A percentile compares a stretch with the other conserved stretches of the same genome.
Evolutionary conservation across 139 green algal genomes (phyloP).

Genomic region (Volvox africanus): DNA sequence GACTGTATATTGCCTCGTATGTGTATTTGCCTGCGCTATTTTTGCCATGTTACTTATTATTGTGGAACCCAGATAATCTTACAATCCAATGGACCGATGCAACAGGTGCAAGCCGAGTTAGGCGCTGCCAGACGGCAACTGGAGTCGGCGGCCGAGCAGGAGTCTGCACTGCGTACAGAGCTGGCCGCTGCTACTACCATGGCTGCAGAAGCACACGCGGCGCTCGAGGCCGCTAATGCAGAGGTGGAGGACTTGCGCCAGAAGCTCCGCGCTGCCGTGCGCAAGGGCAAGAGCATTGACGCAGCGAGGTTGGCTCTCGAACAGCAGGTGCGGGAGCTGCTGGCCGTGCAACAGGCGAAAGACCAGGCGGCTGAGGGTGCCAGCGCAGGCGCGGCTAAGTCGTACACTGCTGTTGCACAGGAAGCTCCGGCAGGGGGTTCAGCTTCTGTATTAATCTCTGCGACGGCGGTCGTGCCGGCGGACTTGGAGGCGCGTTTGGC

Average conservation of each 20-base stretch:
- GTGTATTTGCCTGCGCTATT: too few relatives aligned
- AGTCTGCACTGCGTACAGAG: conserved; percentile 14
- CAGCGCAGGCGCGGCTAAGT: not conserved
- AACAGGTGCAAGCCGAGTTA: conserved; percentile 5
- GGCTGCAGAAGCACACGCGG: not conserved
- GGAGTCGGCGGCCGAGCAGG: conserved; percentile 4
- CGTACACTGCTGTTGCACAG: not conserved
- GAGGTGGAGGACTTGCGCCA: conserved; percentile 51
- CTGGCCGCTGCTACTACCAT: not conserved
- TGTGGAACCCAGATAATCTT: too few relatives aligned
- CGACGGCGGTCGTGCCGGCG: not conserved
- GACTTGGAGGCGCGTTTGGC: conserved; percentile 1
- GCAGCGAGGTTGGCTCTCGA: conserved; percentile 7
- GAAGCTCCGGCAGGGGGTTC: not conserved
- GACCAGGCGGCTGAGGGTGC: not conserved
- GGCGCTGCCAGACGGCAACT: not conserved
- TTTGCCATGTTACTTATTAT: too few relatives aligned
- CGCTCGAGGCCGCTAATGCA: not conserved
- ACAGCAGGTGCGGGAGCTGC: conserved; percentile 35
- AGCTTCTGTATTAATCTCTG: not conserved
- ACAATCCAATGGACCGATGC: too few relatives aligned
- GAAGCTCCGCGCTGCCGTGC: conserved; percentile 47
- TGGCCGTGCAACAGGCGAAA: not conserved
- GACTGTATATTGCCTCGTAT: too few relatives aligned
- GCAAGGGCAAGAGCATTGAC: conserved; percentile 54